Evolutionary conservation across 352 stramenopile genomes (phyloP).

Genomic region (Poterioochromonas sp.): DNA sequence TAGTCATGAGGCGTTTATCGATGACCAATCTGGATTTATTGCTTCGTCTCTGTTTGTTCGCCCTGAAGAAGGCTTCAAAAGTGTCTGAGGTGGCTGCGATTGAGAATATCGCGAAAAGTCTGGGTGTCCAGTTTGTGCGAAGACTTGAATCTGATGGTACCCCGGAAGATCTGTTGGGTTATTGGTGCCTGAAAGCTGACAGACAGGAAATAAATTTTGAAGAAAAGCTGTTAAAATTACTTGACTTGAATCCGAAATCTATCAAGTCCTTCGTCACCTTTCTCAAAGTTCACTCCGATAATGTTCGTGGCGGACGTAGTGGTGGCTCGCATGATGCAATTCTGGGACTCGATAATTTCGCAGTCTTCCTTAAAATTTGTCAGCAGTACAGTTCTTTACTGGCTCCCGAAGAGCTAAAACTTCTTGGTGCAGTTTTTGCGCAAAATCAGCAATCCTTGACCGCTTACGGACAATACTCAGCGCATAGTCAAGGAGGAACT

Average conservation of each 20-base stretch:
- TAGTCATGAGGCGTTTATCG: background rate
- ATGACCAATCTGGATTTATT: constrained; percentile 11
- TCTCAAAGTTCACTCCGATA: background rate
- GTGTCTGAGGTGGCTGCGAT: background rate
- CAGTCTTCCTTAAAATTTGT: background rate
- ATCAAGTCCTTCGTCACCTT: background rate
- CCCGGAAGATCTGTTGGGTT: constrained; percentile 11
- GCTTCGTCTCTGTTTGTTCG: background rate
- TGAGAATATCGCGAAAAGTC: background rate
- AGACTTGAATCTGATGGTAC: background rate
- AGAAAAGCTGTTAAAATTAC: background rate
- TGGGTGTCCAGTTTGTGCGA: background rate
- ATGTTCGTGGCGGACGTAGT: background rate
- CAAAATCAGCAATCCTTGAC: background rate
- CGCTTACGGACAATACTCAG: background rate
- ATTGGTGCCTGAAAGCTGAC: constrained; percentile 10
- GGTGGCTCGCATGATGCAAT: background rate
- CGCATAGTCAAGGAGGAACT: background rate
- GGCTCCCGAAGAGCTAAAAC: background rate
- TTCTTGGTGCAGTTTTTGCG: background rate
- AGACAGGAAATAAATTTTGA: background rate
- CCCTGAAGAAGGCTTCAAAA: background rate
- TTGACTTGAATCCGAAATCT: background rate
- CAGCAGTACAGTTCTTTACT: background rate
- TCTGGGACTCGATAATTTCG: background rate